Conservation (phyloP, 1,284 basidiomycete species). For the Ceratorhiza oryzae-sativae region DNA sequence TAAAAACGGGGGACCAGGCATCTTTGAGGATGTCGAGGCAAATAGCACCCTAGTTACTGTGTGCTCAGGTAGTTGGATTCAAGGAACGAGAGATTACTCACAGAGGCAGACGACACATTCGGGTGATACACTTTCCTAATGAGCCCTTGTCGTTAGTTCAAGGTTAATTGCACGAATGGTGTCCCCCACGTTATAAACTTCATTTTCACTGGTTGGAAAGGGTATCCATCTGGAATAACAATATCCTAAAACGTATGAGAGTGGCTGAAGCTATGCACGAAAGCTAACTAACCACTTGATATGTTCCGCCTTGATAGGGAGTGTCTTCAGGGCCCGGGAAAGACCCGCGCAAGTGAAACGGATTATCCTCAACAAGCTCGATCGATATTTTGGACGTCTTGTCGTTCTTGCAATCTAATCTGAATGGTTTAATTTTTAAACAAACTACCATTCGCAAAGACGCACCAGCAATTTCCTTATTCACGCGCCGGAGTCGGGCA, state of each 20-base stretch:
- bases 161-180: not conserved
- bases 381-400: conserved; percentile 85
- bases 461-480: conserved; percentile 89
- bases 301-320: conserved; percentile 92
- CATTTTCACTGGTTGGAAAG: conserved; percentile 98
- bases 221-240: conserved; percentile 92
- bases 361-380: conserved; percentile 84
- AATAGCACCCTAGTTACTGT: conserved; percentile 9
- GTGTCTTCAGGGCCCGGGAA: conserved; percentile 94
- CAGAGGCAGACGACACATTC: conserved; percentile 93
- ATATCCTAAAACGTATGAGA: conserved; percentile 72
- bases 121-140: conserved; percentile 91
- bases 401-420: conserved; percentile 90
- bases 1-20: conserved; percentile 92
- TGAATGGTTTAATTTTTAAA: not conserved
- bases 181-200: conserved; percentile 80
- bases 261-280: not conserved
- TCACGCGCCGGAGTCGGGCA: conserved; percentile 85
- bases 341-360: conserved; percentile 87
- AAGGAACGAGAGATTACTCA: not conserved
- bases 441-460: conserved; percentile 14
- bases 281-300: conserved; percentile 74
- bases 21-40: conserved; percentile 78
- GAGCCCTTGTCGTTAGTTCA: conserved; percentile 35
- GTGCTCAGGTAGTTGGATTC: not conserved